phyloP scores from a whole-genome alignment of 2,329 filamentous ascomycete species.

The Aspergillus neotritici region DNA sequence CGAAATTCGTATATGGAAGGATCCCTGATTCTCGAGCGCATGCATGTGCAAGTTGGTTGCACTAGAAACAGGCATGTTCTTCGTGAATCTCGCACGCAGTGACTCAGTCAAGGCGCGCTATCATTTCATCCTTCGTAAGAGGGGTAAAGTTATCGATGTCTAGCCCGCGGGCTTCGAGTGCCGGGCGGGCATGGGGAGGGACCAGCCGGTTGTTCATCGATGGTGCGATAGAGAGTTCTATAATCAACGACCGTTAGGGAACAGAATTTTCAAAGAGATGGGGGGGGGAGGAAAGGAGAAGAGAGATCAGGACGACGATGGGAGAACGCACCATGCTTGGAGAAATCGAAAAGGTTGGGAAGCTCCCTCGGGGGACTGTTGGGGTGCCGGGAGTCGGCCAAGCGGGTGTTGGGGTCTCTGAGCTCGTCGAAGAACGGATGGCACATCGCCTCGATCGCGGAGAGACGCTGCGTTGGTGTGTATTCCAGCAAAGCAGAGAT shows the following conservation, averaged over 20 bases:
- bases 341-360: conserved; percentile 87
- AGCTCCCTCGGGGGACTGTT: conserved; percentile 74
- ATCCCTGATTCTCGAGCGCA: conserved; percentile 27
- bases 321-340: conserved; percentile 70
- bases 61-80: conserved; percentile 34
- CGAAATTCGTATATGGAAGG: conserved; percentile 22
- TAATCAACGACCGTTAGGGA: conserved; percentile 13
- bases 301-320: background rate
- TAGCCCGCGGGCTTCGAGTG: conserved; percentile 69
- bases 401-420: conserved; percentile 78
- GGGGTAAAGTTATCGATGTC: conserved; percentile 93
- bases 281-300: background rate
- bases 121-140: conserved; percentile 91
- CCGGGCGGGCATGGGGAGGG: conserved; percentile 70
- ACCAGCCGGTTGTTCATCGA: conserved; percentile 83
- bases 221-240: conserved; percentile 94
- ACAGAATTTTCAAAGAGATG: background rate
- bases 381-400: conserved; percentile 90
- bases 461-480: conserved; percentile 90
- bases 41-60: conserved; percentile 28
- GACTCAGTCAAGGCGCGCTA: conserved; percentile 88
- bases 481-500: conserved; percentile 94
- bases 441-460: conserved; percentile 92
- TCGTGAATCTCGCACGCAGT: conserved; percentile 30
- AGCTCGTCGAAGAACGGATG: conserved; percentile 98